Percentiles rank a stretch among this genome's conserved stretches.
phyloP scores from a whole-genome alignment of 345 rosid species.

The Euphorbia tirucalli region DNA sequence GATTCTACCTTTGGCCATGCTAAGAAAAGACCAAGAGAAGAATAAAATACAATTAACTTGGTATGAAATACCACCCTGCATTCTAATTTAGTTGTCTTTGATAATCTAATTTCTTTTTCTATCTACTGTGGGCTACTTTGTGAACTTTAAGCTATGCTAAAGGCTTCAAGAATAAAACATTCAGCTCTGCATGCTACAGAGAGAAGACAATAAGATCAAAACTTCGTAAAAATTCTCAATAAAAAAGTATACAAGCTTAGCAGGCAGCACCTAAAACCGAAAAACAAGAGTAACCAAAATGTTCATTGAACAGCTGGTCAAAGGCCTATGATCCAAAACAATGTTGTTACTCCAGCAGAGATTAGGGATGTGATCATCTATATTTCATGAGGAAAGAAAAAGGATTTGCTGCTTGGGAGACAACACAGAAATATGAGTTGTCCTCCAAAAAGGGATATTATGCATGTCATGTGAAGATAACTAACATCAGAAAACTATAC shows the following conservation, averaged over 20 bases:
- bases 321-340: not conserved
- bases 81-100: not conserved
- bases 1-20: no score
- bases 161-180: not conserved
- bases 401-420: not conserved
- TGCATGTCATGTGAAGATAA: not conserved
- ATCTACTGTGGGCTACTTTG: not conserved
- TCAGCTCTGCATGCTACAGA: not conserved
- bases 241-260: not conserved
- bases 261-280: not conserved
- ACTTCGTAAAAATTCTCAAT: not conserved
- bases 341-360: not conserved
- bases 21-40: not conserved
- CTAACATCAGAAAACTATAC: not conserved
- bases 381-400: not conserved
- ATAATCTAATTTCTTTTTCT: not conserved
- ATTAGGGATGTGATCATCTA: not conserved
- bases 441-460: not conserved
- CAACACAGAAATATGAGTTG: not conserved
- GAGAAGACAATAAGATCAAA: not conserved
- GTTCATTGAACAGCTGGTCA: not conserved
- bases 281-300: not conserved
- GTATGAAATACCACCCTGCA: not conserved
- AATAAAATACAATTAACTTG: not conserved
- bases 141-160: not conserved